A percentile compares a stretch with the other conserved stretches of the same genome.
Evolutionary conservation across 2,329 filamentous ascomycete species (phyloP).

Genomic region (Phialophora verrucosa): DNA sequence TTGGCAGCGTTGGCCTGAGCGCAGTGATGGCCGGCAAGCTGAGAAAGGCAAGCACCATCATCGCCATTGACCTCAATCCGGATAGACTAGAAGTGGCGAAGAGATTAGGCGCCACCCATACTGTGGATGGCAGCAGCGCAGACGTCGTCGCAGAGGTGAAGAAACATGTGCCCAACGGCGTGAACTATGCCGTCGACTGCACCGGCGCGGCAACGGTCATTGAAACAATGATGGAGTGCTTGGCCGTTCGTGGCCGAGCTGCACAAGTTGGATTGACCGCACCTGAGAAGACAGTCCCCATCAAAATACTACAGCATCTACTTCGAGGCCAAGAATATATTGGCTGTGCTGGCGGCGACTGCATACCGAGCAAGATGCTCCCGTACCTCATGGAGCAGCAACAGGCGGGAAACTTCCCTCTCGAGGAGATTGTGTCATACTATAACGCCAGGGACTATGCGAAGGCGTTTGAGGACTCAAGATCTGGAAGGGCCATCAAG

Average conservation of each 20-base stretch:
- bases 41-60: constrained; percentile 38
- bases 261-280: constrained; percentile 37
- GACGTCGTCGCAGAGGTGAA: constrained; percentile 48
- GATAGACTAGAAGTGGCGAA: constrained; percentile 54
- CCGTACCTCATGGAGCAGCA: constrained; percentile 56
- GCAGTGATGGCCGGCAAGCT: constrained; percentile 42
- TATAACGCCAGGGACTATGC: constrained; percentile 51
- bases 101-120: constrained; percentile 55
- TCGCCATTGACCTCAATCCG: constrained; percentile 47
- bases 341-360: constrained; percentile 39
- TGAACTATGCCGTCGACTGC: constrained; percentile 37
- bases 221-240: constrained; percentile 36
- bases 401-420: constrained; percentile 51
- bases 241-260: constrained; percentile 35
- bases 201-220: constrained; percentile 32
- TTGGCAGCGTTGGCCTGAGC: constrained; percentile 42
- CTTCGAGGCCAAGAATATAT: constrained; percentile 37
- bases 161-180: constrained; percentile 45
- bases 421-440: constrained; percentile 51
- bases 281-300: constrained; percentile 14
- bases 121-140: constrained; percentile 48
- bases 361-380: constrained; percentile 44
- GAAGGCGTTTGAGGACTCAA: constrained; percentile 39
- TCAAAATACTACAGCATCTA: constrained; percentile 37
- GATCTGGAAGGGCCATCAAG: constrained; percentile 19